Conservation (phyloP, 2,329 filamentous ascomycete genomes). For the Pseudocercospora fijiensis region DNA sequence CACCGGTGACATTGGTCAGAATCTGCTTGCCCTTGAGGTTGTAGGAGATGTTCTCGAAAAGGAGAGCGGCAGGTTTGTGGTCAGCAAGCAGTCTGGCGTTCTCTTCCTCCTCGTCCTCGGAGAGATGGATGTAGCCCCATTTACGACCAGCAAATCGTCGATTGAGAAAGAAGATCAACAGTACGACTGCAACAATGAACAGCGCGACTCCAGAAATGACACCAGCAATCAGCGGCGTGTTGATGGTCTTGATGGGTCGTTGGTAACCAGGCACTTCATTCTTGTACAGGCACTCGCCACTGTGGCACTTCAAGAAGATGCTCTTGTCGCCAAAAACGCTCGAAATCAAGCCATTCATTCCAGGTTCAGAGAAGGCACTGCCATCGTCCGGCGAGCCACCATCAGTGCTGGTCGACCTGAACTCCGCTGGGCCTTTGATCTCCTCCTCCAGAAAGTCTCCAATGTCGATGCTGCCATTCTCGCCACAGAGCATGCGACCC, state of each 20-base stretch:
- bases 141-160: conserved; percentile 54
- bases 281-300: conserved; percentile 89
- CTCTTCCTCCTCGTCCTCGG: conserved; percentile 82
- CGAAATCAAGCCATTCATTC: conserved; percentile 87
- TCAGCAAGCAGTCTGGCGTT: conserved; percentile 81
- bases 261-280: conserved; percentile 91
- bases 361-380: conserved; percentile 85
- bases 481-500: conserved; percentile 90
- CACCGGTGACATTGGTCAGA: conserved; percentile 73
- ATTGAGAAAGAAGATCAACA: conserved; percentile 84
- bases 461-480: conserved; percentile 87
- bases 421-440: conserved; percentile 85
- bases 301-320: conserved; percentile 76
- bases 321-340: conserved; percentile 87
- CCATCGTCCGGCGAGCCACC: conserved; percentile 62
- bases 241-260: conserved; percentile 87
- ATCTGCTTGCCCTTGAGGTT: conserved; percentile 85
- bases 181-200: conserved; percentile 82
- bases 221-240: conserved; percentile 90
- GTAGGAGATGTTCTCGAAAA: conserved; percentile 87
- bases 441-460: conserved; percentile 78
- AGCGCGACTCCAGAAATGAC: conserved; percentile 84
- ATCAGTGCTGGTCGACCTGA: conserved; percentile 64
- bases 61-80: conserved; percentile 84
- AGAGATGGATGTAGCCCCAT: conserved; percentile 71